phyloP scores from a whole-genome alignment of 768 basidiomycete species.

The Russula sp. region DNA sequence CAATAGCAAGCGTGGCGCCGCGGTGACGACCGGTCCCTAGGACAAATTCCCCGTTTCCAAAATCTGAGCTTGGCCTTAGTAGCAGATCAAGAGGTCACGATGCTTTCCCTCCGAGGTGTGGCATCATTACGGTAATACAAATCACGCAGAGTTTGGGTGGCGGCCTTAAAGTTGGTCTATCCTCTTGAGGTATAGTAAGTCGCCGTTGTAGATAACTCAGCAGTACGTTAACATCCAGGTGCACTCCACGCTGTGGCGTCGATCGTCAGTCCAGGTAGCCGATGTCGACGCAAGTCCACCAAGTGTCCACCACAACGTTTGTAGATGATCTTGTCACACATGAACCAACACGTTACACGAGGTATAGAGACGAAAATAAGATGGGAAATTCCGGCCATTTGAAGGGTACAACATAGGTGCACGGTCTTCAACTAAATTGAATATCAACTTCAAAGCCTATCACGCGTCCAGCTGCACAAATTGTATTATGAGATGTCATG shows the following conservation, averaged over 20 bases:
- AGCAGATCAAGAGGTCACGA: background rate
- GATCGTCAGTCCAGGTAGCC: background rate
- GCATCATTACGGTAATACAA: background rate
- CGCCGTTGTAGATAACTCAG: background rate
- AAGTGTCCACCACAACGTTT: background rate
- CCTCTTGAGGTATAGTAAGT: constrained; percentile 4
- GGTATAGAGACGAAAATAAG: background rate
- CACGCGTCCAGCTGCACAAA: constrained; percentile 61
- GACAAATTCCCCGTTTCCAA: background rate
- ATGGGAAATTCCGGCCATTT: constrained; percentile 16
- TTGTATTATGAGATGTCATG: constrained; percentile 11
- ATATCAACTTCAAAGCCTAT: constrained; percentile 47
- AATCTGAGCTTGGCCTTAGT: background rate
- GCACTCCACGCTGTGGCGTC: background rate
- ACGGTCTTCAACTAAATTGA: background rate
- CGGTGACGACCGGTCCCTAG: background rate
- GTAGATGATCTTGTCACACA: background rate
- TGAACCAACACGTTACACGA: background rate
- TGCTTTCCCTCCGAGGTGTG: background rate
- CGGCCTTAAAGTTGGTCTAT: background rate
- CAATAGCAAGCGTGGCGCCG: background rate
- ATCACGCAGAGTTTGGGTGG: background rate
- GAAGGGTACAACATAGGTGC: constrained; percentile 10
- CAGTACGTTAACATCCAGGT: background rate
- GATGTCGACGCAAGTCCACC: background rate